Percentiles rank a stretch among this genome's conserved stretches.
Evolutionary conservation across 1,284 basidiomycete genomes (phyloP).

Genomic region (Apiotrichum porosum): DNA sequence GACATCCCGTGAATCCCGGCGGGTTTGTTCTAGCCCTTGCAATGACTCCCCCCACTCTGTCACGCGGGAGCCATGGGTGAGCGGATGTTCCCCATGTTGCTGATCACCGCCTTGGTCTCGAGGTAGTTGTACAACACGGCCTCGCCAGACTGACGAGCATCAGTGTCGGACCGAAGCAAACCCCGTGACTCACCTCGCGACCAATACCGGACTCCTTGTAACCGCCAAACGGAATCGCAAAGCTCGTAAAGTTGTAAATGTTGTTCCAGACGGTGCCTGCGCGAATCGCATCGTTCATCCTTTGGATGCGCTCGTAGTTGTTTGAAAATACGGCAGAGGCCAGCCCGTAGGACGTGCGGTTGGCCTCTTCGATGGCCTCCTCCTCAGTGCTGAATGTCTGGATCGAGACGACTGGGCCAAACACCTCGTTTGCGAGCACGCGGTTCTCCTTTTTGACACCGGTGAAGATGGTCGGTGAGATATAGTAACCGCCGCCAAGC

Average conservation of each 20-base stretch:
- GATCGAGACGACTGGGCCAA: constrained; percentile 51
- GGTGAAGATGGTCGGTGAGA: constrained; percentile 44
- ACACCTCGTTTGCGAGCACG: constrained; percentile 48
- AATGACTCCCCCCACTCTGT: no score
- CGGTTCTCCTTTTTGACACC: constrained; percentile 37
- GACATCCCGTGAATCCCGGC: no score
- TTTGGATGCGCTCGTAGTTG: constrained; percentile 77
- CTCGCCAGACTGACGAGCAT: constrained; percentile 7
- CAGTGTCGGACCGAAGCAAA: background rate
- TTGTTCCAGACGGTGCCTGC: constrained; percentile 61
- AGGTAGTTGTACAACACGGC: constrained; percentile 13
- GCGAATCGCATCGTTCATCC: constrained; percentile 72
- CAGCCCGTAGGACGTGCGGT: constrained; percentile 78
- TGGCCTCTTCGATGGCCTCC: constrained; percentile 63
- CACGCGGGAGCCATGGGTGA: constrained; percentile 17
- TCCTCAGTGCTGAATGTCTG: constrained; percentile 48
- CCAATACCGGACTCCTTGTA: constrained; percentile 28
- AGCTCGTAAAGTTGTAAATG: constrained; percentile 13
- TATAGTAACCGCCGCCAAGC: constrained; percentile 25
- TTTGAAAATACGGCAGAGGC: constrained; percentile 82
- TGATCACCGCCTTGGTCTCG: constrained; percentile 44
- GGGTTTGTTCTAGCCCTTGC: no score
- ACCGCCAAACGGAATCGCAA: constrained; percentile 12
- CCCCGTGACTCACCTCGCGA: constrained; percentile 1
- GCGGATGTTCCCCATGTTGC: constrained; percentile 26